A percentile compares a stretch with the other conserved stretches of the same genome.
Conservation (phyloP, 371 early-diverging fungal species). For the Syncephalastrum contaminatum region DNA sequence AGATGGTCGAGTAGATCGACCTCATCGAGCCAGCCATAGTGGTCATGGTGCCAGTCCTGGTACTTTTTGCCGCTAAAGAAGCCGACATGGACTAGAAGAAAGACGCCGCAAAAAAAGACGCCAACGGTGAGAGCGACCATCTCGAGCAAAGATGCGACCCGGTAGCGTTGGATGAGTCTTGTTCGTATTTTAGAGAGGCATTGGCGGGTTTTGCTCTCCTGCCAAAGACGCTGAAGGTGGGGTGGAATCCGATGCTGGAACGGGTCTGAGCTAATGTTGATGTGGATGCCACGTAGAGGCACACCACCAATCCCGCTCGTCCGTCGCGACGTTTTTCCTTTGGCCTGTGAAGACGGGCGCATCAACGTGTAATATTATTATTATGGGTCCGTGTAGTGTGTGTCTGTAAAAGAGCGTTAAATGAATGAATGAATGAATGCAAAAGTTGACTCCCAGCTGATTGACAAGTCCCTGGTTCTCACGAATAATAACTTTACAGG, state of each 20-base stretch:
- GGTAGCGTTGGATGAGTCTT: slow-evolving; percentile 28
- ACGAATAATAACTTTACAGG: too few species aligned
- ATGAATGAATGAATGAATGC: too few species aligned
- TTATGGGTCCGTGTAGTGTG: too few species aligned
- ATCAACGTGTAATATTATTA: too few species aligned
- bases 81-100: slow-evolving; percentile 41
- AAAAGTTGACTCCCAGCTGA: too few species aligned
- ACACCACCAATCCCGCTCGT: slow-evolving; percentile 2
- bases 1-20: slow-evolving; percentile 50
- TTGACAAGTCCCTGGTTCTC: too few species aligned
- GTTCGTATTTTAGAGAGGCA: slow-evolving; percentile 15
- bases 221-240: slow-evolving; percentile 46
- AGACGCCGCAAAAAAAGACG: slow-evolving; percentile 19
- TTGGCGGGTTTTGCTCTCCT: slow-evolving; percentile 36
- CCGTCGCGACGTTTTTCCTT: too few species aligned
- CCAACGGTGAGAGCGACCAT: slow-evolving; percentile 7
- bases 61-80: slow-evolving; percentile 49
- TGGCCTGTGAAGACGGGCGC: too few species aligned
- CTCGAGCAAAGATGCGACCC: slow-evolving; percentile 23
- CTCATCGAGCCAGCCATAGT: slow-evolving; percentile 26
- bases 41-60: slow-evolving; percentile 44
- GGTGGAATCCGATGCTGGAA: slow-evolving; percentile 52
- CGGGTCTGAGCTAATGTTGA: slow-evolving; percentile 54
- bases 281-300: slow-evolving; percentile 45
- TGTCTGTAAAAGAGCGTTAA: too few species aligned